Evolutionary conservation across 1,139 yeast genomes (phyloP).

Genomic region (Eremothecium gossypii): DNA sequence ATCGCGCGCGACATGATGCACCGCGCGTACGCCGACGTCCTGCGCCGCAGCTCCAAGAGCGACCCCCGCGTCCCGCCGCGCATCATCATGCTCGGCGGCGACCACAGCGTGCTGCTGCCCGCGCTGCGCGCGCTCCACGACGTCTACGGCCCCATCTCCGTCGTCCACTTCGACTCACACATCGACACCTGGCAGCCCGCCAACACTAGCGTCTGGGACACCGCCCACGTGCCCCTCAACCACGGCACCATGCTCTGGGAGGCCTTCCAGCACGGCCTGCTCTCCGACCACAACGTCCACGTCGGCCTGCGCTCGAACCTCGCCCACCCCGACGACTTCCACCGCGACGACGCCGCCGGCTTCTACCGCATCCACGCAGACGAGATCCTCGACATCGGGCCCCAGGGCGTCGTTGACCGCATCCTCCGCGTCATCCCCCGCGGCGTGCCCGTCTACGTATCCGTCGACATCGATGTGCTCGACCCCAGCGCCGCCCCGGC

Average conservation of each 20-base stretch:
- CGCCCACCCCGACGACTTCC: conserved; percentile 49
- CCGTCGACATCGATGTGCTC: conserved; percentile 71
- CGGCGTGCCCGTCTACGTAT: conserved; percentile 57
- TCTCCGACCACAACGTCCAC: conserved; percentile 52
- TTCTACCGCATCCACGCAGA: conserved; percentile 59
- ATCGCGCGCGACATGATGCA: conserved; percentile 68
- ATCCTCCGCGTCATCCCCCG: conserved; percentile 44
- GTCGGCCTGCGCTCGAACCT: conserved; percentile 67
- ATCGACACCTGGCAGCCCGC: conserved; percentile 75
- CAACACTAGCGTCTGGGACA: conserved; percentile 60
- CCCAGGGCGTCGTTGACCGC: conserved; percentile 41
- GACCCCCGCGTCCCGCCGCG: conserved; percentile 36
- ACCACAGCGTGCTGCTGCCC: conserved; percentile 65
- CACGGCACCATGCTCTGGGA: conserved; percentile 82
- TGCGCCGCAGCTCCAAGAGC: conserved; percentile 28
- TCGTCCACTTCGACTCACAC: conserved; percentile 74
- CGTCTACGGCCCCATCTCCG: conserved; percentile 53
- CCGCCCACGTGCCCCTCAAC: conserved; percentile 53
- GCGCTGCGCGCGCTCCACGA: conserved; percentile 54
- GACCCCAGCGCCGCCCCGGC: conserved; percentile 79
- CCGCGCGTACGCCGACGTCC: conserved; percentile 51
- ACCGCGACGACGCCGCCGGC: conserved; percentile 55
- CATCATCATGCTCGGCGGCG: conserved; percentile 66
- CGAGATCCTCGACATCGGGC: conserved; percentile 56
- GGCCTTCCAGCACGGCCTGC: conserved; percentile 58